Base-by-base conservation (phyloP, 306 rosid species). In the Begonia peltatifolia region DNA sequence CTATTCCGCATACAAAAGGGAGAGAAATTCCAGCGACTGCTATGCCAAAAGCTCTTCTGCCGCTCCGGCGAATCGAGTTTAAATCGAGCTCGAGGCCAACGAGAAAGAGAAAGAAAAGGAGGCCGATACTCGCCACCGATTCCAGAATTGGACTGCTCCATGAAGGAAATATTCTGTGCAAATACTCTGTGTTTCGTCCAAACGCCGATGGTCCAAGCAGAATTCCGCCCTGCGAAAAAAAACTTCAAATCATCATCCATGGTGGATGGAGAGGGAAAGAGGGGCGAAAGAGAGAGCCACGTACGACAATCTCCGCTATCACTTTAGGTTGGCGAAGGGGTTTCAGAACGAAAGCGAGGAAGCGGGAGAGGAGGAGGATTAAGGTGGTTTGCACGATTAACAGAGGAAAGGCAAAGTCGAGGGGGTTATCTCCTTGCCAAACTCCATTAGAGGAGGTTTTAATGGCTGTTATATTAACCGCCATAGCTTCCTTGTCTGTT, bases 321-420 rank as follows among this genome's bases (percentile, higher is more conserved):
- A 84, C 96, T 74, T 77, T 84, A 22, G 95, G 96, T 44, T 88
- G 95, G 6, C 84, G 88, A 60, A 87, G 93, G 22, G 96, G 93
- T 55, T 87, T 87, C 74, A 84, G 60, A 46, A 81, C 69, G 56
- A 84, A 62, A 6, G 84, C 73, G 12, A 88, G 88, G 74, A 58
- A 54, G 66, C 93, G 93, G 47, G 70, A 60, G 5, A 84, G 53
- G 30, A 56, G 5, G 30, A 88, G 68, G 54, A 88, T 74, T 4
- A 84, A 41, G 51, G 59, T 67, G 57, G 60, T 73, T 54, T 88
- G 96, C 42, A 79, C 20, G 2, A 79, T 84, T 3, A 88, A 72
- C 10, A 88, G 86, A 7, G 96, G 96, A 72, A 88, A 81, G 56
- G 96, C 88, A 46, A 15, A 81, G 57, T 84, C 52, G 5, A 84